phyloP scores from a whole-genome alignment of 352 stramenopile species.

The Phytophthora fragariae region DNA sequence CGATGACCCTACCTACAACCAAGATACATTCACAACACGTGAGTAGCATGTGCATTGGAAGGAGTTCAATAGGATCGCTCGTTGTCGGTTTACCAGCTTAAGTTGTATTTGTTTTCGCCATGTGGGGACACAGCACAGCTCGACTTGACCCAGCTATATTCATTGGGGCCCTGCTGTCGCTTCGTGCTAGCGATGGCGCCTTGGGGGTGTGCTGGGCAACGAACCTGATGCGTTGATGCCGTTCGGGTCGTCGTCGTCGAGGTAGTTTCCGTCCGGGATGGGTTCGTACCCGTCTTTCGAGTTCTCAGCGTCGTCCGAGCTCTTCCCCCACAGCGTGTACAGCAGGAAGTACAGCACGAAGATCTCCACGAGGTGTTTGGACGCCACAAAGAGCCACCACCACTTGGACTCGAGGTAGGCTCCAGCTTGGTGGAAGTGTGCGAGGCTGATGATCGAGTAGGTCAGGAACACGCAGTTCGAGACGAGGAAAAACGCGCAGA shows the following conservation, averaged over 20 bases:
- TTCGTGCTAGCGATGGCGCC: conserved; percentile 34
- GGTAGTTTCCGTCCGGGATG: conserved; percentile 73
- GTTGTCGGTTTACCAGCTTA: conserved; percentile 27
- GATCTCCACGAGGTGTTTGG: conserved; percentile 95
- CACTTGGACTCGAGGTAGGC: conserved; percentile 85
- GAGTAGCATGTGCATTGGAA: conserved; percentile 26
- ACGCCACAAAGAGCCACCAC: conserved; percentile 95
- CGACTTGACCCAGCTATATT: conserved; percentile 20
- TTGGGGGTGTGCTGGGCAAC: conserved; percentile 37
- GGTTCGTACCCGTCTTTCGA: conserved; percentile 79
- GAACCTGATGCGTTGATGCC: conserved; percentile 43
- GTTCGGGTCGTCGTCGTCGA: conserved; percentile 62
- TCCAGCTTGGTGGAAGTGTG: conserved; percentile 88
- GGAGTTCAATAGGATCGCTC: conserved; percentile 34
- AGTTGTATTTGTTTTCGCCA: conserved; percentile 13
- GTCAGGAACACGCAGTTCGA: conserved; percentile 90
- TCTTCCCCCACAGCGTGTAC: conserved; percentile 93
- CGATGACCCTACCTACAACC: conserved; percentile 82
- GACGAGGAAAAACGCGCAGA: conserved; percentile 96
- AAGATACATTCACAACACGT: conserved; percentile 21
- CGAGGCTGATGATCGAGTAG: conserved; percentile 86
- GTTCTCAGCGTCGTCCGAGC: conserved; percentile 65
- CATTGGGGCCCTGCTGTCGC: conserved; percentile 5
- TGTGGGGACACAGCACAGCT: neutral
- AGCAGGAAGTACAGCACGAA: conserved; percentile 95